Base-by-base conservation (phyloP, 352 stramenopile genomes). In the Lagenidium giganteum region DNA sequence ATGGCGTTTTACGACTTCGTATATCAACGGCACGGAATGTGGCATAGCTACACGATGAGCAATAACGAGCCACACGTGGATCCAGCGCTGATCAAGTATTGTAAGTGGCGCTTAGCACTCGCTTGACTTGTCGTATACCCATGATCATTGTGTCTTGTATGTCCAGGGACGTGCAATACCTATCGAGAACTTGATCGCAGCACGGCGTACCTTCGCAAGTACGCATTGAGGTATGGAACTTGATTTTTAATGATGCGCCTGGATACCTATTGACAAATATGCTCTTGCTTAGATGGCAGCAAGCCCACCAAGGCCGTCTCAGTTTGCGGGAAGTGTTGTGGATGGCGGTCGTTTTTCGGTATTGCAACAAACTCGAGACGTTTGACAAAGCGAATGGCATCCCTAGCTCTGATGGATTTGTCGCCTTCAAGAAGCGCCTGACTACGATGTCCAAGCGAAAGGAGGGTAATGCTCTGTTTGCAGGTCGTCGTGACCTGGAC, bases 1-100 rank as follows among this genome's bases (percentile, higher is more conserved):
- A 53, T 92, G 14, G 79, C 79, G 25, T 89, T 87, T 47, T 92
- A 88, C 55, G 77, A 92, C 51, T 92, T 87, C 50, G 74, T 88
- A 30, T 92, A 89, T 50, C 79, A 92, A 44, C 79, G 79, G 18
- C 79, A 92, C 33, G 76, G 76, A 36, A 92, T 92, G 79, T 89
- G 79, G 76, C 76, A 92, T 50, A 85, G 57, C 55, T 92, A 92
- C 47, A 72, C 76, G 5, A 88, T 87, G 52, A 74, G 66, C 38
- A 80, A 82, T 36, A 75, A 76, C 41, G 48, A 64, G 34, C 79
- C 79, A 23, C 75, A 76, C 42, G 79, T 92, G 29, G 79, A 92
- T 52, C 48, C 54, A 6, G 65, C 65, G 26, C 64, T 92, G 31
- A 75, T 83, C 42, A 83, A 83, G 51, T 92, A 87, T 49, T 74